Evolutionary conservation across 140 eudicot species (phyloP).

Genomic region (Bidens hawaiensis): DNA sequence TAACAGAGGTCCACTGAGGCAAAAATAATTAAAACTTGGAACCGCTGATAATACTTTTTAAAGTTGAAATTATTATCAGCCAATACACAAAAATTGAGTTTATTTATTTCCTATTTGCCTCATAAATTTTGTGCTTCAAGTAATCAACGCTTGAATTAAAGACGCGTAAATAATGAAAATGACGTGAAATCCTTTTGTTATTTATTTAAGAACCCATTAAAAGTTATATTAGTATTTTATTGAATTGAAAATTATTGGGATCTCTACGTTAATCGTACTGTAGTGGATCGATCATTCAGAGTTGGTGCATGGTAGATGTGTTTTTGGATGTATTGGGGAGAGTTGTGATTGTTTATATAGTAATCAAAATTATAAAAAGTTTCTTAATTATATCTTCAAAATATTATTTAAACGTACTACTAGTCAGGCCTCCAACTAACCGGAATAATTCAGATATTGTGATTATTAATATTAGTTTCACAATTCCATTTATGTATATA

Average conservation of each 20-base stretch:
- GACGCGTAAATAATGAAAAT: conserved; percentile 14
- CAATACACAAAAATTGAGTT: no score
- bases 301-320: conserved; percentile 27
- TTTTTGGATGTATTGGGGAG: conserved; percentile 11
- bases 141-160: conserved; percentile 6
- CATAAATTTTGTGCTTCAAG: neutral
- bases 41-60: no score
- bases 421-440: conserved; percentile 2
- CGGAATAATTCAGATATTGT: neutral
- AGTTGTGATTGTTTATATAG: conserved; percentile 8
- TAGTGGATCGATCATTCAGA: conserved; percentile 20
- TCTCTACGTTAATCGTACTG: conserved; percentile 14
- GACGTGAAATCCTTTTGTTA: neutral
- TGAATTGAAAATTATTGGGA: conserved; percentile 1
- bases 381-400: conserved; percentile 5
- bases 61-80: no score
- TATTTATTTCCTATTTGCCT: no score
- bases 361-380: conserved; percentile 1
- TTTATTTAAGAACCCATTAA: neutral
- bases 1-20: no score
- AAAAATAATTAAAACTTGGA: no score
- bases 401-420: neutral
- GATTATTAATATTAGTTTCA: neutral
- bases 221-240: neutral
- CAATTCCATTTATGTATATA: neutral